Base-by-base conservation (phyloP, 805 yeast species). In the Barnettozyma salicaria region DNA sequence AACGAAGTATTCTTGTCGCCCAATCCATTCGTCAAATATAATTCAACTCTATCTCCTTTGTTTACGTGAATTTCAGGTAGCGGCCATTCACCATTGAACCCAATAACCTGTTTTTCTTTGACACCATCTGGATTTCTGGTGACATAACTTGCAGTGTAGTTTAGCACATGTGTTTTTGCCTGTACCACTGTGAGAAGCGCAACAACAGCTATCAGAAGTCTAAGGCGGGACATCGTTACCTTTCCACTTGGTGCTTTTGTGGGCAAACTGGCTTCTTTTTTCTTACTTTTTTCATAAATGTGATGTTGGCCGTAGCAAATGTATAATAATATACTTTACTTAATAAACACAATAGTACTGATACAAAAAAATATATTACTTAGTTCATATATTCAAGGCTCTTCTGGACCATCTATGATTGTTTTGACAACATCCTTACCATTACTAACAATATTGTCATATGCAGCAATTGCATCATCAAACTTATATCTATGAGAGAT, bases 401-500 rank as follows among this genome's bases (percentile, higher is more conserved):
- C 50, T 31, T 52, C 56, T 4, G 95, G 95, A 5, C 95, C 96
- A 36, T 73, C 79, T 45, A 87, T 88, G 52, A 87, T 74, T 44
- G 84, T 79, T 67, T 87, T 87, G 52, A 86, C 78, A 39, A 82
- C 81, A 13, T 60, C 59, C 44, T 71, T 62, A 31, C 89, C 89
- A 27, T 71, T 67, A 44, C 74, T 70, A n/a, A 78, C 78, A 30
- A 71, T 66, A 42, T 58, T 57, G 44, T 84, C 80, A 60, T 81
- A 82, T 3, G 95, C 96, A 45, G 76, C 71, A 44, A 75, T 70
- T 14, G 95, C 87, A 37, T 86, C 79, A 26, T 73, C 70, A 56
- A 85, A 87, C 34, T 68, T 59, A 65, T 74, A 83, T 49, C 83
- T 72, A 55, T 85, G 86, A 13, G 95, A 80, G 48, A 87, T 76